Conservation (phyloP, 1,139 yeast genomes). For the Lodderomyces elongisporus region DNA sequence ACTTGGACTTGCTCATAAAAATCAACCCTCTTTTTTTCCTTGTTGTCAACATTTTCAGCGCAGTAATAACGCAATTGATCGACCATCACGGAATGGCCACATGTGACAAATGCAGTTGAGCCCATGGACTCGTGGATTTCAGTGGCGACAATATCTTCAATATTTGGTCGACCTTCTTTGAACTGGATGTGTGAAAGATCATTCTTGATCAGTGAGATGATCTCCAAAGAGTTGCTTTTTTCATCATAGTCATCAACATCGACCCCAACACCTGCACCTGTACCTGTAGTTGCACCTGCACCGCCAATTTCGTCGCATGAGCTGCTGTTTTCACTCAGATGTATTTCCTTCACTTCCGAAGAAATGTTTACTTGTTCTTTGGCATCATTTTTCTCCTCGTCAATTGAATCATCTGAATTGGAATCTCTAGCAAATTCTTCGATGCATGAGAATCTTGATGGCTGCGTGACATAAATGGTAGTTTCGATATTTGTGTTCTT, state of each 20-base stretch:
- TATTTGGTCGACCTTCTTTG: constrained; percentile 30
- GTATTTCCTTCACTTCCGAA: no score
- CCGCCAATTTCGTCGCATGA: constrained; percentile 2
- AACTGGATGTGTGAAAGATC: constrained; percentile 27
- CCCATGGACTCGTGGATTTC: constrained; percentile 28
- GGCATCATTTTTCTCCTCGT: constrained; percentile 2
- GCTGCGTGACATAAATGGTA: constrained; percentile 30
- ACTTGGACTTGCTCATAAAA: constrained; percentile 9
- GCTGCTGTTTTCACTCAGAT: no score
- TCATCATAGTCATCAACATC: constrained; percentile 14
- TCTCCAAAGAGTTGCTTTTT: constrained; percentile 17
- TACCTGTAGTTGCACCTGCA: constrained; percentile 1
- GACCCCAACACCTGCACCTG: no score
- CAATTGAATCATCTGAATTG: constrained; percentile 1
- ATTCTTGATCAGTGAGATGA: constrained; percentile 11
- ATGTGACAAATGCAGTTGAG: constrained; percentile 41
- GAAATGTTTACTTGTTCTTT: constrained; percentile 1
- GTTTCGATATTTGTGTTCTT: constrained; percentile 22
- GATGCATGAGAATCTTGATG: constrained; percentile 10
- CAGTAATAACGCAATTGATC: constrained; percentile 41
- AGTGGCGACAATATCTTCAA: constrained; percentile 21
- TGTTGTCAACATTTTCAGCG: constrained; percentile 22
- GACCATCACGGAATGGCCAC: constrained; percentile 53
- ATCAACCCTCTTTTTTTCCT: constrained; percentile 6
- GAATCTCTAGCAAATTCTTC: constrained; percentile 5